phyloP scores from a whole-genome alignment of 2,329 filamentous ascomycete species.

The Pseudogymnoascus sp. region DNA sequence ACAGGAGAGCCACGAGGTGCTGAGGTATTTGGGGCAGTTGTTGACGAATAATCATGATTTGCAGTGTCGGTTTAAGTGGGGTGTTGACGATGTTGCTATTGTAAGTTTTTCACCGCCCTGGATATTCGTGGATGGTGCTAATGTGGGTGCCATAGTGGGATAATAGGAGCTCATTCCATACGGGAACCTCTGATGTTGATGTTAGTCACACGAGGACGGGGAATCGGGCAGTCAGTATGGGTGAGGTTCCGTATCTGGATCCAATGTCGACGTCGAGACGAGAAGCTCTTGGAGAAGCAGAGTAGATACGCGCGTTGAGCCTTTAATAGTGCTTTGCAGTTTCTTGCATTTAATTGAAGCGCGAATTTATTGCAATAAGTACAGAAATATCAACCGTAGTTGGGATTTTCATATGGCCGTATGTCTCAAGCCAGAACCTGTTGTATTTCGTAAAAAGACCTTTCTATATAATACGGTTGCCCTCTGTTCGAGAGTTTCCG shows the following conservation, averaged over 20 bases:
- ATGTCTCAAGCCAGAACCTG: background rate
- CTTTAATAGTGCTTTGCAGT: background rate
- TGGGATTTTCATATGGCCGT: background rate
- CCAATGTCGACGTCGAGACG: conserved; percentile 21
- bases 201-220: conserved; percentile 25
- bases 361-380: background rate
- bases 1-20: conserved; percentile 34
- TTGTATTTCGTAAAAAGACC: background rate
- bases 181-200: conserved; percentile 28
- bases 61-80: conserved; percentile 32
- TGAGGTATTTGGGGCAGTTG: conserved; percentile 16
- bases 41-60: conserved; percentile 35
- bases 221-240: conserved; percentile 27
- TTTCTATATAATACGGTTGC: background rate
- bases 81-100: conserved; percentile 24
- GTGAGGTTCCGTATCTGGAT: conserved; percentile 29
- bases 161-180: conserved; percentile 26
- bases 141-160: conserved; percentile 28
- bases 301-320: background rate
- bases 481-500: background rate
- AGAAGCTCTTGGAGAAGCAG: conserved; percentile 8
- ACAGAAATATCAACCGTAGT: background rate
- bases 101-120: conserved; percentile 29
- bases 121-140: background rate
- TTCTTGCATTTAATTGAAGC: background rate